Percentiles rank a stretch among this genome's conserved stretches.
Conservation (phyloP, 139 green algal genomes). For the Chlamydomonas sp. region DNA sequence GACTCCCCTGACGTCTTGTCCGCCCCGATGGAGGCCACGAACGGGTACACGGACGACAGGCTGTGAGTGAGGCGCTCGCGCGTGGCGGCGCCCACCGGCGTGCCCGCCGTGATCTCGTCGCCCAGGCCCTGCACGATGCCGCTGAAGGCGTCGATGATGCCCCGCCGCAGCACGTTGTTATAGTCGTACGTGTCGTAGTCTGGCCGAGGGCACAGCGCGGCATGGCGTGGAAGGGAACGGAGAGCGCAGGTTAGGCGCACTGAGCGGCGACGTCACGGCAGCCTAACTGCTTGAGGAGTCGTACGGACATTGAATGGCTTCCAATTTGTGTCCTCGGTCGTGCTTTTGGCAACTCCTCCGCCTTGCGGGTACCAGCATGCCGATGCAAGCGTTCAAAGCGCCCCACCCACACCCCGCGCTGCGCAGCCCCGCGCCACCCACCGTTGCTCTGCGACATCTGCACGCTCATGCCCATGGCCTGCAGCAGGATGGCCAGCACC, state of each 20-base stretch:
- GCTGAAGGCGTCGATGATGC: conserved; percentile 95
- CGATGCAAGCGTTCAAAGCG: not conserved
- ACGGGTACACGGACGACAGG: conserved; percentile 54
- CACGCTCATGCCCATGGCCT: conserved; percentile 74
- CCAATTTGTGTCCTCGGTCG: not conserved
- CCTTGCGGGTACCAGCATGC: not conserved
- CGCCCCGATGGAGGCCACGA: conserved; percentile 53
- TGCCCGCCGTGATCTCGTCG: conserved; percentile 47
- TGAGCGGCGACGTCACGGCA: too few species aligned
- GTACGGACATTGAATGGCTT: not conserved
- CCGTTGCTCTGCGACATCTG: conserved; percentile 37
- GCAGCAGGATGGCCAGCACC: conserved; percentile 85
- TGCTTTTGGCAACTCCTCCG: not conserved
- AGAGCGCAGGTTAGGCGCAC: too few species aligned
- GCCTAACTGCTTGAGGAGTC: too few species aligned
- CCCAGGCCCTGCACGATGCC: conserved; percentile 78
- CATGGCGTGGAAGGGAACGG: not conserved
- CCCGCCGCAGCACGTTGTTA: conserved; percentile 89
- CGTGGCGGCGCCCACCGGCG: conserved; percentile 11
- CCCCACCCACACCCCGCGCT: not conserved
- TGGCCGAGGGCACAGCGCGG: not conserved
- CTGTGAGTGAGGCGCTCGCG: conserved; percentile 40
- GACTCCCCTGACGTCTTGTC: conserved; percentile 29
- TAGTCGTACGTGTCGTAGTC: conserved; percentile 93
- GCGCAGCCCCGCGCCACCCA: not conserved